Base-by-base conservation (phyloP, 345 rosid species). In the Brassica rapa region DNA sequence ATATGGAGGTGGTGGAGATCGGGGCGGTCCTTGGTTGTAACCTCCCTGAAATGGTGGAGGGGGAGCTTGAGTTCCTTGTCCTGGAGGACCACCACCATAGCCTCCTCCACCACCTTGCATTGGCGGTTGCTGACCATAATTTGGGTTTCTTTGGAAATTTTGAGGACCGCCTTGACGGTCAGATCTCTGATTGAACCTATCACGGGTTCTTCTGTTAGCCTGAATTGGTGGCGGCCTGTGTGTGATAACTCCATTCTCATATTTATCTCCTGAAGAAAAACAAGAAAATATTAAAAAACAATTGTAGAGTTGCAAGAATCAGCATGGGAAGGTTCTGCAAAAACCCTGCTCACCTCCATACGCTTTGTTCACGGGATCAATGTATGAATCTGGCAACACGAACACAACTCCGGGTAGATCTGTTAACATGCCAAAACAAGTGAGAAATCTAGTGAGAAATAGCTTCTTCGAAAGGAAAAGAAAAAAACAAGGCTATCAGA, bases 311-410 rank as follows among this genome's bases (percentile, higher is more conserved):
- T 8, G 56, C 49, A 77, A 60, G 0, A 62, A 9, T 23, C 21
- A 33, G 56, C 5, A 51, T 51, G 56, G 15, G 56, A 51, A 29
- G 46, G 23, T 25, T 19, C 6, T 51, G 19, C 56, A 51, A 51
- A 46, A 46, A 0, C 53, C 5, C 15, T 14, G 56, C 77, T 78
- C 33, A 93, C 99, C 98, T 89, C 97, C 99, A 75, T 93, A 93
- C 65, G 91, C 91, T 86, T 93, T 91, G 77, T 90, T 95, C 53
- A 43, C 83, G 3, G 96, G 94, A 86, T 95, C 98, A 59, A 95
- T 90, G 81, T 93, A 93, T 9, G 98, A 95, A 83, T 95, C 99
- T 0, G 99, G 98, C 75, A 93, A 81, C 35, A 95, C 84, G 41
- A 90, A 96, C 23, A 90, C 92, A 63, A 90, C 99, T 70, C 96